These are phyloP conservation scores for Lipomyces yamadae DNA, from an alignment of 805 yeast genomes.

Conservation along the genomic window DNA sequence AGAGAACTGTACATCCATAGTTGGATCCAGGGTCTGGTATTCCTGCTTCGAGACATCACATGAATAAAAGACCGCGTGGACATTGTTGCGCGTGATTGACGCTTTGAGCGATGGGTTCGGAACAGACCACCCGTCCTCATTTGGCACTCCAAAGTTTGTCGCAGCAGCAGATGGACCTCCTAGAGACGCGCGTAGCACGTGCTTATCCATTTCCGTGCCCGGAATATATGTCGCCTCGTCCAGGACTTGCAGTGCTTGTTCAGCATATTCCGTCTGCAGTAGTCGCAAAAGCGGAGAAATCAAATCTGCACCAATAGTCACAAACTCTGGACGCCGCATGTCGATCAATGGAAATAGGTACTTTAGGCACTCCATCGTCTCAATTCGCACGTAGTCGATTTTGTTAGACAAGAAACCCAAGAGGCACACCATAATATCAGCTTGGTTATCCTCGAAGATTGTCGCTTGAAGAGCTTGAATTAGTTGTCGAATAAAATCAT, in stretches of 20 bases:
- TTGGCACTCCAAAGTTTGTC: slow-evolving; percentile 92
- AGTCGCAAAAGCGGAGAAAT: slow-evolving; percentile 87
- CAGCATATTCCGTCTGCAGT: slow-evolving; percentile 81
- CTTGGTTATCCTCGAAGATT: slow-evolving; percentile 76
- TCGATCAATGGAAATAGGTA: slow-evolving; percentile 78
- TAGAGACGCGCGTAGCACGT: slow-evolving; percentile 86
- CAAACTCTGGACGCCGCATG: slow-evolving; percentile 73
- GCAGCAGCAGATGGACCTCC: slow-evolving; percentile 83
- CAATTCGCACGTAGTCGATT: slow-evolving; percentile 76
- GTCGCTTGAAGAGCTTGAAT: slow-evolving; percentile 67
- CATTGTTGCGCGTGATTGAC: slow-evolving; percentile 85
- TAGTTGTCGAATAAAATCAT: slow-evolving; percentile 83
- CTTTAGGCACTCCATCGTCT: slow-evolving; percentile 76
- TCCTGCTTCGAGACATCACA: slow-evolving; percentile 56
- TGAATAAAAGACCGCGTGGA: slow-evolving; percentile 92
- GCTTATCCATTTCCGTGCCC: slow-evolving; percentile 88
- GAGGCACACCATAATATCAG: slow-evolving; percentile 73
- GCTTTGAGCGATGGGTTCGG: slow-evolving; percentile 94
- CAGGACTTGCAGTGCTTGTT: slow-evolving; percentile 84
- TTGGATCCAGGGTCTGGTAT: slow-evolving; percentile 37
- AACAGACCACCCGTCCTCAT: slow-evolving; percentile 95
- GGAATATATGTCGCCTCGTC: slow-evolving; percentile 86
- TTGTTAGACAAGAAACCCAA: slow-evolving; percentile 80
- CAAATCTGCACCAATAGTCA: slow-evolving; percentile 92
- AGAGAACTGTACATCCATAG: slow-evolving; percentile 42